Evolutionary conservation across 768 basidiomycete genomes (phyloP), one percentile per base, ranked within the genome.

Genomic region (Lactarius indigo): DNA sequence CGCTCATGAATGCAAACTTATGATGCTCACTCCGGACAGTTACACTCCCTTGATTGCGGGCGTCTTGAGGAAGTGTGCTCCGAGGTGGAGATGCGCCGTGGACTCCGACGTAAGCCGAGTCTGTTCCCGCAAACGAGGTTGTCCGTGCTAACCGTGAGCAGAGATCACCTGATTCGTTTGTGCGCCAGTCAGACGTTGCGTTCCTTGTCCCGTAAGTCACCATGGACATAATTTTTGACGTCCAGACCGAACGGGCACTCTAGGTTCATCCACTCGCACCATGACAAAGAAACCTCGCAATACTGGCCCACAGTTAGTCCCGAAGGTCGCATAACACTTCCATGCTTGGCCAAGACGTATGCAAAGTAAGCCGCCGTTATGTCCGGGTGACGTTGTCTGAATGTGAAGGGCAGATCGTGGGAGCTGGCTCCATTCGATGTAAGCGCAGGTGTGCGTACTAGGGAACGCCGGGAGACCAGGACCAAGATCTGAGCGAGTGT

Each of bases 191-290:
- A 7, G 54, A 68, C 5, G 13, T 15, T n/a, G 64, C 59, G 17
- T 68, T 66, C 31, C 59, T 67, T 2, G 23, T 68, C 20, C 68
- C 68, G 68, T 68, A 37, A 67, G 68, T 61, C 47, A 18, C 17
- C 23, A 50, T n/a, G 23, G 18, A 28, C 35, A 31, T 39, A 5
- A 13, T 7, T 35, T 60, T 13, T 23, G 23, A 35, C 15, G 17
- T 33, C 23, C 6, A 31, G 20, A 15, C 20, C 20, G 44, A 64
- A 9, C 26, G 30, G n/a, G 2, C 10, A 6, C 23, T n/a, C 30
- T 56, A 68, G 68, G 55, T 68, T 66, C 41, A 67, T 68, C 12
- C 59, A 61, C 56, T 66, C 68, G 37, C 68, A 68, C 57, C 64
- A 68, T 28, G 68, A 68, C 26, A 44, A 10, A 41, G 30, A 33